Evolutionary conservation across 148 eudicot genomes (phyloP).

Genomic region (Chenopodium formosanum): DNA sequence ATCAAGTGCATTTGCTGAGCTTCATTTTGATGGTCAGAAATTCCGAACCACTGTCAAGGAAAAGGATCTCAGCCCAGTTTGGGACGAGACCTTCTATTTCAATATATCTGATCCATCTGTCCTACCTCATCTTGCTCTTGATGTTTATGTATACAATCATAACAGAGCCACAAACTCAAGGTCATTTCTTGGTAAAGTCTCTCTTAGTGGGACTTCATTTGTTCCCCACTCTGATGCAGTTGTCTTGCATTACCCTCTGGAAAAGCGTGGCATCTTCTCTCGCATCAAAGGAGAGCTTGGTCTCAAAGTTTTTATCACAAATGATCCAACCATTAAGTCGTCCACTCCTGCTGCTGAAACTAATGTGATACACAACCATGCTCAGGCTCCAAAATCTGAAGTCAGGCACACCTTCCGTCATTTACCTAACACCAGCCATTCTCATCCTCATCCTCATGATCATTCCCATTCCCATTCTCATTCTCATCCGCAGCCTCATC

Average conservation of each 20-base stretch:
- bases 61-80: constrained; percentile 83
- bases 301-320: constrained; percentile 76
- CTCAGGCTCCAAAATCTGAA: constrained; percentile 39
- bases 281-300: constrained; percentile 89
- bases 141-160: constrained; percentile 62
- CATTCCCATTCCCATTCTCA: constrained; percentile 25
- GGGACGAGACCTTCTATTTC: constrained; percentile 98
- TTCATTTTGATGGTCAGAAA: constrained; percentile 74
- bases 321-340: constrained; percentile 75
- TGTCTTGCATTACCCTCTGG: constrained; percentile 81
- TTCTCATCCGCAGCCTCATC: constrained; percentile 34
- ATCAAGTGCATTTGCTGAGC: constrained; percentile 80
- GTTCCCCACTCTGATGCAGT: constrained; percentile 80
- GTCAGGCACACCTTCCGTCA: constrained; percentile 71
- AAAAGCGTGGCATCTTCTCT: constrained; percentile 84
- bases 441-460: constrained; percentile 19
- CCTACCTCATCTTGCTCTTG: constrained; percentile 62
- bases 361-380: constrained; percentile 20
- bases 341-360: constrained; percentile 43
- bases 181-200: constrained; percentile 82
- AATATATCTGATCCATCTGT: constrained; percentile 74
- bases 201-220: constrained; percentile 80
- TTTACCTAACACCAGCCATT: constrained; percentile 54
- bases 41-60: constrained; percentile 82
- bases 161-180: constrained; percentile 43